Conservation (phyloP, 331 rosid species). For the Erythrophleum ivorense region DNA sequence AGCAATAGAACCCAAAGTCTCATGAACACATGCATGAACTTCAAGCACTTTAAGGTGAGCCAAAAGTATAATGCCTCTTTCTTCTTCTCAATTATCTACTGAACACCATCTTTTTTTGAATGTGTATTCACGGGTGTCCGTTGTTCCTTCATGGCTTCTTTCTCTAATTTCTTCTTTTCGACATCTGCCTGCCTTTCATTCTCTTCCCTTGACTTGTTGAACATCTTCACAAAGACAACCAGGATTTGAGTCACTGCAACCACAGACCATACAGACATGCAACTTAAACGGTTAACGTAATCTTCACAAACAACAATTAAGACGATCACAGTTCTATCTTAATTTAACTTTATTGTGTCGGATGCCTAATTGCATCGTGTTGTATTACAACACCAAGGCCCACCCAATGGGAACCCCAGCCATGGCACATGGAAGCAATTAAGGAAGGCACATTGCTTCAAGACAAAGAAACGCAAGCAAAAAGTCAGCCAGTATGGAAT, state of each 20-base stretch:
- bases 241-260: slow-evolving; percentile 92
- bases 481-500: neutral
- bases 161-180: slow-evolving; percentile 85
- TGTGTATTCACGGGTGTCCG: slow-evolving; percentile 49
- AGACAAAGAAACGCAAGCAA: neutral
- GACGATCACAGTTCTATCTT: neutral
- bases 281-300: slow-evolving; percentile 15
- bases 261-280: neutral
- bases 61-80: slow-evolving; percentile 23
- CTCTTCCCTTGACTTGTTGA: slow-evolving; percentile 94
- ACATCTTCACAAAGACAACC: slow-evolving; percentile 79
- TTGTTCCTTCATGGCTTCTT: slow-evolving; percentile 90
- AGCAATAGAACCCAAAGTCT: slow-evolving; percentile 28
- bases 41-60: slow-evolving; percentile 28
- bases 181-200: slow-evolving; percentile 85
- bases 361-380: slow-evolving; percentile 11
- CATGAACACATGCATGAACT: slow-evolving; percentile 24
- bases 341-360: neutral
- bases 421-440: neutral
- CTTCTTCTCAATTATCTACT: slow-evolving; percentile 39
- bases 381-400: neutral
- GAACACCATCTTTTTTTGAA: slow-evolving; percentile 50
- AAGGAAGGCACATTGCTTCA: neutral
- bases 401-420: neutral
- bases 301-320: neutral